These are phyloP conservation scores for Arxiozyma slooffiae DNA, from an alignment of 1,139 yeast genomes.

Conservation along the genomic window DNA sequence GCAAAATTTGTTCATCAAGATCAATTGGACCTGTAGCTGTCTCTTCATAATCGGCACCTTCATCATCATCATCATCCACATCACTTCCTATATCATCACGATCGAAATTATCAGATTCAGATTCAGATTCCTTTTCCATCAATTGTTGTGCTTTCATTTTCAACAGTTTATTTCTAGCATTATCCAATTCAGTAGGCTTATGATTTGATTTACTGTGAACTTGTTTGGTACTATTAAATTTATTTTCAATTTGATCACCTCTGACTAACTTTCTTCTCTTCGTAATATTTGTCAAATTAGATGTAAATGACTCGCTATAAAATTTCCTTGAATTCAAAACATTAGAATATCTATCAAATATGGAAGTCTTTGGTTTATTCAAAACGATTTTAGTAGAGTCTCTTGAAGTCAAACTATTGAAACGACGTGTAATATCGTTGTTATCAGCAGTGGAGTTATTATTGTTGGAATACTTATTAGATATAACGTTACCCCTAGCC, in stretches of 20 bases:
- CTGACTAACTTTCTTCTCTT: conserved; percentile 28
- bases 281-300: neutral
- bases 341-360: conserved; percentile 32
- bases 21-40: conserved; percentile 33
- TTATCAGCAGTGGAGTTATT: neutral
- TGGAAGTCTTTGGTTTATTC: conserved; percentile 44
- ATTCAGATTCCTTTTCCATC: conserved; percentile 12
- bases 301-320: neutral
- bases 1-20: conserved; percentile 58
- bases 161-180: conserved; percentile 18
- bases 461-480: neutral
- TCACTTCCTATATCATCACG: conserved; percentile 37
- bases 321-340: conserved; percentile 12
- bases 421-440: neutral
- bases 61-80: conserved; percentile 41
- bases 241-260: conserved; percentile 16
- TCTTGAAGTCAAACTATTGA: neutral
- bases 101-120: conserved; percentile 22
- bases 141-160: conserved; percentile 12
- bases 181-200: conserved; percentile 17
- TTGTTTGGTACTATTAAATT: neutral
- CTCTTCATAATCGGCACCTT: conserved; percentile 33
- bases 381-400: conserved; percentile 49
- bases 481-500: neutral
- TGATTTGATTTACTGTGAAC: neutral